Percentiles rank a stretch among this genome's conserved stretches.
Conservation (phyloP, 495 filamentous ascomycete genomes). For the Aspergillus conjunctus region DNA sequence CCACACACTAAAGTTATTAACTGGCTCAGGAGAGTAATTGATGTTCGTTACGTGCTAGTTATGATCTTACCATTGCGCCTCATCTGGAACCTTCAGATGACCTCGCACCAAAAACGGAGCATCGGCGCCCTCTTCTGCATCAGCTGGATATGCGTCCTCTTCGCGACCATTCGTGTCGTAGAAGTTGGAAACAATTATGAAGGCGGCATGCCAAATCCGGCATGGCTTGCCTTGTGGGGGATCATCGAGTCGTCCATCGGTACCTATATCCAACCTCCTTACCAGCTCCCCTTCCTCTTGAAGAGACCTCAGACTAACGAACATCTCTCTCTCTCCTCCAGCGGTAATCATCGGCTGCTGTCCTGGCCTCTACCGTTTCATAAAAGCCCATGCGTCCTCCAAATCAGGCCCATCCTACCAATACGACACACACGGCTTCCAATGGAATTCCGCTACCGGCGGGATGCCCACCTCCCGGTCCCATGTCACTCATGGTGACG, state of each 20-base stretch:
- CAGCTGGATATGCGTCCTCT: conserved; percentile 53
- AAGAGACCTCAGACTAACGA: not conserved
- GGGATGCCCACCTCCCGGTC: conserved; percentile 15
- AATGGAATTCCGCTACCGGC: conserved; percentile 4
- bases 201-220: conserved; percentile 21
- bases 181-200: conserved; percentile 25
- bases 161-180: conserved; percentile 52
- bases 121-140: conserved; percentile 52
- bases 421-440: conserved; percentile 21
- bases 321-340: not conserved
- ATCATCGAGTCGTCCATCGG: conserved; percentile 32
- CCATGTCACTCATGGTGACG: not conserved
- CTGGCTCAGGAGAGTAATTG: not conserved
- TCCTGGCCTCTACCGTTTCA: conserved; percentile 27
- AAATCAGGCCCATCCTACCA: conserved; percentile 20
- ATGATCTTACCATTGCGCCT: conserved; percentile 55
- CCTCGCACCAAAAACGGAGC: conserved; percentile 47
- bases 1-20: not conserved
- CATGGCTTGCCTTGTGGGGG: conserved; percentile 34
- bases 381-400: conserved; percentile 20
- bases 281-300: not conserved
- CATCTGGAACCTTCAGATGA: conserved; percentile 50
- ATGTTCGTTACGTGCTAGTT: no score
- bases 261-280: not conserved
- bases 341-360: conserved; percentile 29